Evolutionary conservation across 768 basidiomycete species (phyloP), one percentile per base, ranked within the genome.

Genomic region (Termitomyces sp.): DNA sequence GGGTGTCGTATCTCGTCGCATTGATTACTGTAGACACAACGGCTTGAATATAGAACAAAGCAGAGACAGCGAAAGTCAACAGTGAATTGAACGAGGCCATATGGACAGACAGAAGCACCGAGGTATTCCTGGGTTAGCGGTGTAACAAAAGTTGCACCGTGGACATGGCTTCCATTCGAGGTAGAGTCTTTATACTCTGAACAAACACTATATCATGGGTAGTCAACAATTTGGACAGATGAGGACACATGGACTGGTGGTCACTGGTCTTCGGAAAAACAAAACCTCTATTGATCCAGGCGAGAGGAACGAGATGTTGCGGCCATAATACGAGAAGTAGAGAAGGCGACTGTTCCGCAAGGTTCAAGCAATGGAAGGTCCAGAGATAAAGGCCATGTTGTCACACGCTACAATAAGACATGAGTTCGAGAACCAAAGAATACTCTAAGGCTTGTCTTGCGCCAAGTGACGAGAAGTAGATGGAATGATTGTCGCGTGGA

Each of bases 1-100:
- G 67, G 21, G 63, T 65, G 19, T 66, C 64, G 52, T 67, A 62
- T 11, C 41, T 33, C 23, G 64, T 70, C 31, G 14, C 49, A 47
- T 66, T 63, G 17, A 62, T 54, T 5, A 63, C 60, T n/a, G 56
- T 54, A 8, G 64, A 62, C 41, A 51, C 49, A 12, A 54, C 62
- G 37, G 51, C 46, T 45, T 51, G 59, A 23, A 55, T 58, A 57
- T 45, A 59, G 47, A 59, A 53, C 57, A 62, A 60, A 59, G 60
- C 56, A 30, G 61, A 60, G 15, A 57, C 53, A 33, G 57, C 43
- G 44, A 60, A 31, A 52, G 62, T 50, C 21, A 64, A 46, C 55
- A 42, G 44, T 40, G 59, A 61, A 23, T 56, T 54, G 44, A 65
- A 58, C 19, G 37, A 53, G 19, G 60, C 66, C 57, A 65, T 64